Percentiles rank a stretch among this genome's conserved stretches.
Evolutionary conservation across 2,329 filamentous ascomycete genomes (phyloP).

Genomic region (Pestalotiopsis fici): DNA sequence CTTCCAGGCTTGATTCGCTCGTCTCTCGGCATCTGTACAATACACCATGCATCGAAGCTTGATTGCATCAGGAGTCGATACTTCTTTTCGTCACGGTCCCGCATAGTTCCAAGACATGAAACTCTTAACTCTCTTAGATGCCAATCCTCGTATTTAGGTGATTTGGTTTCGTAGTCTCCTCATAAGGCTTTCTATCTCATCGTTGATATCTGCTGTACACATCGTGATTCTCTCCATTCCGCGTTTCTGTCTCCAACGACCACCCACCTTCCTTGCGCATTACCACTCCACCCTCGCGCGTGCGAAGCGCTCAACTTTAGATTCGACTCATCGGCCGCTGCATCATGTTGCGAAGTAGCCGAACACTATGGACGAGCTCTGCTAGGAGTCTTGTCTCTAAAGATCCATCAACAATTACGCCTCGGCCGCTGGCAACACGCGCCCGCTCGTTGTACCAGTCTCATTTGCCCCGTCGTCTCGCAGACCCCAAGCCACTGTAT

Average conservation of each 20-base stretch:
- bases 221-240: not conserved
- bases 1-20: not conserved
- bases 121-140: not conserved
- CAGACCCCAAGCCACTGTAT: conserved; percentile 7
- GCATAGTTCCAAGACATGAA: not conserved
- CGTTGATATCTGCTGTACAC: too few species aligned
- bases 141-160: not conserved
- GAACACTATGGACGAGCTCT: conserved; percentile 21
- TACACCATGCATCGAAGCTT: not conserved
- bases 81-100: not conserved
- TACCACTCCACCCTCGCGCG: not conserved
- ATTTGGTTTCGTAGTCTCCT: too few species aligned
- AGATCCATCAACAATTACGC: conserved; percentile 13
- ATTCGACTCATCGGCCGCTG: not conserved
- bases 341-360: conserved; percentile 28
- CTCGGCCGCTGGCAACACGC: conserved; percentile 6
- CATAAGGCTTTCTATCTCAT: too few species aligned
- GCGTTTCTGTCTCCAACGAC: not conserved
- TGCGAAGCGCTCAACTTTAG: not conserved
- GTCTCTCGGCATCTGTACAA: not conserved
- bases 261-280: not conserved
- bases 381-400: conserved; percentile 15
- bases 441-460: not conserved
- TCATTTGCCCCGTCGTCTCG: not conserved
- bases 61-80: conserved; percentile 4